Evolutionary conservation across 495 filamentous ascomycete genomes (phyloP).

Genomic region (Ramalina peruviana): DNA sequence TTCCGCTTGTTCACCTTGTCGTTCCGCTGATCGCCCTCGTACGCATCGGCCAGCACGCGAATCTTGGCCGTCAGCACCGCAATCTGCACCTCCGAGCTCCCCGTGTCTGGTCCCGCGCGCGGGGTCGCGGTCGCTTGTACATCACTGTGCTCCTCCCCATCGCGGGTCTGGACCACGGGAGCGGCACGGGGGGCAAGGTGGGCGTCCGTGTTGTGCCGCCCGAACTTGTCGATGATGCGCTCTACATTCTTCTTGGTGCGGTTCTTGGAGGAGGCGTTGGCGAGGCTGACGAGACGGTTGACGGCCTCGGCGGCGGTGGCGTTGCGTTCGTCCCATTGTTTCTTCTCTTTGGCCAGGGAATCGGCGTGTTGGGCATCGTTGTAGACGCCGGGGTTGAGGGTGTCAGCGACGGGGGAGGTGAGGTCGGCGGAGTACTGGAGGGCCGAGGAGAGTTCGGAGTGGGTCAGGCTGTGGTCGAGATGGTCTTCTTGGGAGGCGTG

Average conservation of each 20-base stretch:
- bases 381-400: slow-evolving; percentile 22
- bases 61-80: slow-evolving; percentile 97
- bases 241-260: slow-evolving; percentile 63
- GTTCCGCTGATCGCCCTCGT: slow-evolving; percentile 38
- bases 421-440: slow-evolving; percentile 50
- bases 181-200: slow-evolving; percentile 43
- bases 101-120: slow-evolving; percentile 78
- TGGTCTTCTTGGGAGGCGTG: slow-evolving; percentile 28
- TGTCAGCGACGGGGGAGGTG: slow-evolving; percentile 36
- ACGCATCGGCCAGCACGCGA: slow-evolving; percentile 51
- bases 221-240: slow-evolving; percentile 75
- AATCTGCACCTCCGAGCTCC: slow-evolving; percentile 88
- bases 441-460: slow-evolving; percentile 46
- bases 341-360: slow-evolving; percentile 20
- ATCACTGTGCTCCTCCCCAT: too few relatives aligned
- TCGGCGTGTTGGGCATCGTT: slow-evolving; percentile 30
- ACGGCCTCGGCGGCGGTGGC: slow-evolving; percentile 50
- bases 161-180: slow-evolving; percentile 11
- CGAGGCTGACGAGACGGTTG: slow-evolving; percentile 57
- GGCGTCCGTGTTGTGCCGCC: slow-evolving; percentile 77
- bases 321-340: slow-evolving; percentile 22
- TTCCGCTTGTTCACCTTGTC: slow-evolving; percentile 95
- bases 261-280: slow-evolving; percentile 62
- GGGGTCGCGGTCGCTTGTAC: slow-evolving; percentile 27
- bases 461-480: slow-evolving; percentile 61